Base-by-base conservation (phyloP, 169 alveolate genomes). In the Toxoplasma gondii region DNA sequence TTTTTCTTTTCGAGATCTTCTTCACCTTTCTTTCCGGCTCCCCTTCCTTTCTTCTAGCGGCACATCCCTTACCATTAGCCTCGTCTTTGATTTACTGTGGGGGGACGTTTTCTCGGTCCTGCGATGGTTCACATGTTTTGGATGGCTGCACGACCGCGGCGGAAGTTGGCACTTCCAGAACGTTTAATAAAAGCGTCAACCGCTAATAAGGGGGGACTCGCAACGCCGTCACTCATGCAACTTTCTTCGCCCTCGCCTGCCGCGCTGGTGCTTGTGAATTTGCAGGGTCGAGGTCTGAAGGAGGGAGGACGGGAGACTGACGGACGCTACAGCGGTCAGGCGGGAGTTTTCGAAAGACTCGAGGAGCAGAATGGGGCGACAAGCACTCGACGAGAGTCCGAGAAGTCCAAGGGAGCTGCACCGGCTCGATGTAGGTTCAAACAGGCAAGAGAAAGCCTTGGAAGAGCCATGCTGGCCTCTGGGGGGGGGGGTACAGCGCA, bases 241-340 rank as follows among this genome's bases (percentile, higher is more conserved):
- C n/a, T n/a, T n/a, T n/a, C 58, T 49, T 49, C 12, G 4, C 12
- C 22, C 58, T 7, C 22, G 58, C 58, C 58, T 49, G 4, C 12
- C 12, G 27, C 7, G 27, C 44, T 2, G 0, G n/a, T 74, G 44
- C 22, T 31, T 74, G 17, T 74, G 16, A 17, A 7, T 1, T 81
- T 74, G 91, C 90, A 92, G 93, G 95, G 95, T 4, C 83, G 95
- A 0, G 95, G 95, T 36, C 53, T 69, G 95, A 80, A 91, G 58
- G 95, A 92, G 24, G 92, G 88, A 19, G 95, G 58, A 43, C 69
- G 87, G 17, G 90, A 80, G n/a, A 44, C 43, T 1, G 95, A 84
- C 83, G 95, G 67, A 7, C 88, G 95, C 24, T 92, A 92, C 44
- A 80, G 86, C 78, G 95, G 95, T 7, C 41, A 92, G 82, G 88